A percentile compares a stretch with the other conserved stretches of the same genome.
phyloP scores from a whole-genome alignment of 352 stramenopile genomes.

The Phytophthora vignae region DNA sequence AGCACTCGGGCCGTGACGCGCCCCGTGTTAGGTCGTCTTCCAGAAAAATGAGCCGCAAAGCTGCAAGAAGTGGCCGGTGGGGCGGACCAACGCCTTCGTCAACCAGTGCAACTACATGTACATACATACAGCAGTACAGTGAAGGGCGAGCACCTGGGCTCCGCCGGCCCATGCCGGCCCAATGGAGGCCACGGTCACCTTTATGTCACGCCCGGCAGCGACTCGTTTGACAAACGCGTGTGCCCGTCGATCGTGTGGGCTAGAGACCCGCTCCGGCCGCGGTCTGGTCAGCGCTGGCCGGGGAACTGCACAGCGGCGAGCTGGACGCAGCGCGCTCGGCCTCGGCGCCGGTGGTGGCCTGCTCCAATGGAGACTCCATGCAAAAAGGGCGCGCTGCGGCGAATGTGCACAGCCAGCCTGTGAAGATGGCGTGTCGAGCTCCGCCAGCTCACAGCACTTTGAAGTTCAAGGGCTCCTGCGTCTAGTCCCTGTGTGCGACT shows the following conservation, averaged over 20 bases:
- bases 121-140: neutral
- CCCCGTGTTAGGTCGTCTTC: constrained; percentile 21
- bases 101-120: neutral
- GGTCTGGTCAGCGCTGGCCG: constrained; percentile 29
- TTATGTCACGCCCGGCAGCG: constrained; percentile 25
- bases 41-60: constrained; percentile 38
- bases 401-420: neutral
- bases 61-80: constrained; percentile 29
- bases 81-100: constrained; percentile 21
- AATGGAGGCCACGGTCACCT: constrained; percentile 19
- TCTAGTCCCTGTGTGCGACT: too few species aligned
- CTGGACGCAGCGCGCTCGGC: constrained; percentile 37
- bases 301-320: constrained; percentile 36
- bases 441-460: too few species aligned
- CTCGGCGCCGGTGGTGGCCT: neutral
- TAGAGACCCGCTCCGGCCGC: neutral
- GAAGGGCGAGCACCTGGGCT: neutral
- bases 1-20: constrained; percentile 13
- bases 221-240: constrained; percentile 31
- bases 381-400: constrained; percentile 9
- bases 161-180: neutral
- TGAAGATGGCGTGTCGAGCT: too few species aligned
- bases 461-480: too few species aligned
- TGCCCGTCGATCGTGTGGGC: constrained; percentile 6
- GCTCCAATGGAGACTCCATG: neutral